Evolutionary conservation across 768 basidiomycete species (phyloP).

Genomic region (Candolleomyces efflorescens): DNA sequence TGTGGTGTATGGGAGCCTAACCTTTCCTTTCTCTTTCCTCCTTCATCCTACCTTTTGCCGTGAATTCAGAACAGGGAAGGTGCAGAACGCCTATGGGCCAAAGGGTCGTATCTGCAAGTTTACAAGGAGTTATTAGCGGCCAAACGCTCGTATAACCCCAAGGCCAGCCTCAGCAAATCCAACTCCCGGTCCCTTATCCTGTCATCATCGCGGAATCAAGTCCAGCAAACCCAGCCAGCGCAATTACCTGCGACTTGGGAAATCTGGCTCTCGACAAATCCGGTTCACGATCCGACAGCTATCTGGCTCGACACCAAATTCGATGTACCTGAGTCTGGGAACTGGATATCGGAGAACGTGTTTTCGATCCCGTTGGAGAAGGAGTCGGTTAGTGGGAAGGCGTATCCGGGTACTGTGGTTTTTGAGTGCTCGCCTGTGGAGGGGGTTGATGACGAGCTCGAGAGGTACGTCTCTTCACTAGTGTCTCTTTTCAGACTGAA

Average conservation of each 20-base stretch:
- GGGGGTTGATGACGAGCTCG: slow-evolving; percentile 59
- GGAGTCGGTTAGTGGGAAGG: neutral
- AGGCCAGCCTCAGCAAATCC: too few relatives aligned
- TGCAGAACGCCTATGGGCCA: slow-evolving; percentile 69
- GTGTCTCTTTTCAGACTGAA: too few relatives aligned
- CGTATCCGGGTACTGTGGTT: slow-evolving; percentile 61
- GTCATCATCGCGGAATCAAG: neutral
- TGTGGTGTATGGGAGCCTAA: too few relatives aligned
- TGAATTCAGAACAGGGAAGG: slow-evolving; percentile 62
- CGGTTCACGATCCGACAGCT: slow-evolving; percentile 68
- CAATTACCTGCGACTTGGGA: slow-evolving; percentile 45
- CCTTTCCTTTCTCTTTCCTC: slow-evolving; percentile 9
- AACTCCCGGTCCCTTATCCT: neutral
- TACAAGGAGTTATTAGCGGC: slow-evolving; percentile 40
- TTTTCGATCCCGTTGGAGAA: slow-evolving; percentile 53
- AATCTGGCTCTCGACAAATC: slow-evolving; percentile 73
- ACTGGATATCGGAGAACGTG: slow-evolving; percentile 54
- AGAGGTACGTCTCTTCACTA: slow-evolving; percentile 43
- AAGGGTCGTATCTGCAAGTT: slow-evolving; percentile 60
- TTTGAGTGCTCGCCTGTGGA: slow-evolving; percentile 72
- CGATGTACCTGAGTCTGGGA: slow-evolving; percentile 57
- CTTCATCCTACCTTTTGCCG: slow-evolving; percentile 15
- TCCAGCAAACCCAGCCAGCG: slow-evolving; percentile 20
- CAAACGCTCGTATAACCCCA: slow-evolving; percentile 8
- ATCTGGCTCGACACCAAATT: slow-evolving; percentile 82